phyloP scores from a whole-genome alignment of 2,329 filamentous ascomycete species.

The Colletotrichum nymphaeae region DNA sequence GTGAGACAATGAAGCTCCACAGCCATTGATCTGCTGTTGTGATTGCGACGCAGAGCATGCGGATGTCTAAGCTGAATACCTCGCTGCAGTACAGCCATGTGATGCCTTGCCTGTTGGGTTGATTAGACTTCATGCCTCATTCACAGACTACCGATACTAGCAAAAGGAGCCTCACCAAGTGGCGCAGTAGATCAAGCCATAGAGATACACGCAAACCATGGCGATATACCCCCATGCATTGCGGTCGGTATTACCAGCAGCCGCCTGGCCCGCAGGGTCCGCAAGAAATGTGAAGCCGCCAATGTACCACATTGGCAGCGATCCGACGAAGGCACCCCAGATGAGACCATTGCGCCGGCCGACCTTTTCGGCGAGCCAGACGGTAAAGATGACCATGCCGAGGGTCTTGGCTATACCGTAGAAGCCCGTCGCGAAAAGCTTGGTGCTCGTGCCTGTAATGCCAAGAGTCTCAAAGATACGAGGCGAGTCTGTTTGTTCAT shows the following conservation, averaged over 20 bases:
- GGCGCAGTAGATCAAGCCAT: conserved; percentile 41
- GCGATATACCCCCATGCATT: conserved; percentile 53
- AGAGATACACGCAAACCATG: conserved; percentile 55
- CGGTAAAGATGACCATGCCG: conserved; percentile 50
- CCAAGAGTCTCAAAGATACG: conserved; percentile 51
- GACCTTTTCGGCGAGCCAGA: conserved; percentile 58
- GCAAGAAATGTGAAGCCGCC: conserved; percentile 49
- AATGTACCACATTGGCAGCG: conserved; percentile 49
- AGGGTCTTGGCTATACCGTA: conserved; percentile 51
- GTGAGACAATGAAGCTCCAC: conserved; percentile 51
- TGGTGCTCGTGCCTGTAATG: conserved; percentile 44
- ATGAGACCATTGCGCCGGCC: conserved; percentile 61
- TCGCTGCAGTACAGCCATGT: conserved; percentile 57
- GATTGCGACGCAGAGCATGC: conserved; percentile 47
- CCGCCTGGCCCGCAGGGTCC: conserved; percentile 50
- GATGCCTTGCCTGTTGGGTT: conserved; percentile 52
- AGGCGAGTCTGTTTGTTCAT: conserved; percentile 42
- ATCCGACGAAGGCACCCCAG: conserved; percentile 50
- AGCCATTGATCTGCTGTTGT: conserved; percentile 49
- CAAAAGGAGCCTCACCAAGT: not conserved
- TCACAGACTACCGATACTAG: too few relatives aligned
- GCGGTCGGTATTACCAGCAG: conserved; percentile 55
- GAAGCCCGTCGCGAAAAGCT: conserved; percentile 52
- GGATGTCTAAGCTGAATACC: conserved; percentile 52
- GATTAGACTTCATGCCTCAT: conserved; percentile 37